These are phyloP conservation scores for Phytopythium oedochilum DNA, from an alignment of 352 stramenopile species.

Conservation along the genomic window DNA sequence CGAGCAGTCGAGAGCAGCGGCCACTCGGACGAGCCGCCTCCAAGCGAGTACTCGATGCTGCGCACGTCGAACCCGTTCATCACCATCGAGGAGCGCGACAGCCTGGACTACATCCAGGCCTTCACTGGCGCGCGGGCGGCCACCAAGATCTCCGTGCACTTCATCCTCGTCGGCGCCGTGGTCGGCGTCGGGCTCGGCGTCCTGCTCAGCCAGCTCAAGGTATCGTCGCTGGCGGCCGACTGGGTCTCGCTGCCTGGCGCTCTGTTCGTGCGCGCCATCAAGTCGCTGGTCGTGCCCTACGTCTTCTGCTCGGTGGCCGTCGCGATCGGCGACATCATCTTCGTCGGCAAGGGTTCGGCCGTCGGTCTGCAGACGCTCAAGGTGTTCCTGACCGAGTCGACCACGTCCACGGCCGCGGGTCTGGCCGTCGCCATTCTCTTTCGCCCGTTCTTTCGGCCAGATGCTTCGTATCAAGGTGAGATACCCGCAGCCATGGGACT, in stretches of 20 bases:
- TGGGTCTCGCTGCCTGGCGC: conserved; percentile 73
- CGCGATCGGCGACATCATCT: conserved; percentile 70
- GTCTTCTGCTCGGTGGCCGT: conserved; percentile 80
- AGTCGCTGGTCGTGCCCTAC: conserved; percentile 74
- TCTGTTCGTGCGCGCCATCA: conserved; percentile 71
- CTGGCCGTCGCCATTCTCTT: conserved; percentile 55
- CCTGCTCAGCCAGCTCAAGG: conserved; percentile 30
- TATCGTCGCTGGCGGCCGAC: conserved; percentile 31
- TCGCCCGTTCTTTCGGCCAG: conserved; percentile 47
- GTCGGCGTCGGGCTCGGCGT: conserved; percentile 50
- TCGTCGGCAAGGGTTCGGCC: conserved; percentile 65
- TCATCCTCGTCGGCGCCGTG: conserved; percentile 47
- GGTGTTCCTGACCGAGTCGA: conserved; percentile 55
- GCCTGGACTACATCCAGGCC: conserved; percentile 16
- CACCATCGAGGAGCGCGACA: conserved; percentile 17
- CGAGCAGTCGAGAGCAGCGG: too few relatives aligned
- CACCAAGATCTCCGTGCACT: conserved; percentile 40
- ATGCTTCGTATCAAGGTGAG: too few relatives aligned
- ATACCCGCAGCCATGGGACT: conserved; percentile 42
- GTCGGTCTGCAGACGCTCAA: conserved; percentile 59
- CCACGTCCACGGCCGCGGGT: conserved; percentile 40
- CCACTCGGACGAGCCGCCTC: too few relatives aligned
- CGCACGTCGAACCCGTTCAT: conserved; percentile 23
- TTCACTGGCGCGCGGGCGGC: conserved; percentile 35
- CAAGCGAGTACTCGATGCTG: conserved; percentile 33